Evolutionary conservation across 768 basidiomycete species (phyloP), one percentile per base, ranked within the genome.

Genomic region (Pleurotus platypus): DNA sequence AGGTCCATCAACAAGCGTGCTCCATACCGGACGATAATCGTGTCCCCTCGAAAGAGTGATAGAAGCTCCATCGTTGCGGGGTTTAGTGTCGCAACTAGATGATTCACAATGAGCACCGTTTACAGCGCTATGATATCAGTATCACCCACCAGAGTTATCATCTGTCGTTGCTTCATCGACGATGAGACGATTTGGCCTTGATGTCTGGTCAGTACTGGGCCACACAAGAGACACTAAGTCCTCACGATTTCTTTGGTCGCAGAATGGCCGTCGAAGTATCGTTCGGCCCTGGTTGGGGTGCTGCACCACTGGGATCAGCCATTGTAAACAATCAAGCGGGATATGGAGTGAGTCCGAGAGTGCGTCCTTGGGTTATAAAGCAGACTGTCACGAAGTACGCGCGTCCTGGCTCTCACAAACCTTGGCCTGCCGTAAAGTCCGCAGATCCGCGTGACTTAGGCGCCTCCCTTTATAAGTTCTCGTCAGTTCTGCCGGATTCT

Each of bases 181-280:
- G 67, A 98, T 91, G 61, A 99, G 84, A 69, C 96, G 93, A 79
- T 98, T 97, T 30, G 97, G 96, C 20, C 95, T 98, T 66, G 3
- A 64, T 53, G 60, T 57, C 15, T 49, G 57, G 58, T 62, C 58
- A 61, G 35, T 66, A 49, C 46, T 60, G 50, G 45, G 57, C 56
- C 4, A 40, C 54, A 27, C 46, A 39, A 42, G 43, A 60, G 24
- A 46, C 46, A 60, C 55, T 27, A n/a, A 37, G 46, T 16, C 81
- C 93, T 63, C 71, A 97, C 96, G 93, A 95, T 82, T 97, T 96
- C 90, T 98, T 99, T 62, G 89, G 89, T 60, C 97, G 79, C 59
- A 99, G 80, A 70, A 99, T 98, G 48, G 96, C 96, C 37, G 96
- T 98, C 16, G 95, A 92, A 55, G 84, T 79, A 65, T 97, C 95